Conservation (phyloP, 192 early-diverging fungal species). For the Gaertneriomyces semiglobifer region DNA sequence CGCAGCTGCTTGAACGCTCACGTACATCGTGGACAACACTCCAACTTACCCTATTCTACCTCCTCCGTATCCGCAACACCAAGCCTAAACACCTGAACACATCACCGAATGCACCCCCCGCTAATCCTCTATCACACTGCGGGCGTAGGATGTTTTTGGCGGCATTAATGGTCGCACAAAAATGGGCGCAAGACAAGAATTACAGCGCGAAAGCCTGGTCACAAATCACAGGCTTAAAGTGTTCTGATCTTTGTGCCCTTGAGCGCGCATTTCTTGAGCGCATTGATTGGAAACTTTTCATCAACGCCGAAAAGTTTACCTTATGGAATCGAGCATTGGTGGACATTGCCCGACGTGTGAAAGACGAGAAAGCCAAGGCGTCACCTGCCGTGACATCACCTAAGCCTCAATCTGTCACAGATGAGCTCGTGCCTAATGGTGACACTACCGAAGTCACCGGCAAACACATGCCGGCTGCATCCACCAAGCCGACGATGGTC, state of each 20-base stretch:
- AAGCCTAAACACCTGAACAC: background rate
- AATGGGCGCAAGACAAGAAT: constrained; percentile 67
- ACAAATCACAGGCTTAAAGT: constrained; percentile 73
- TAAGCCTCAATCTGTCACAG: no score
- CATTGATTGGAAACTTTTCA: constrained; percentile 73
- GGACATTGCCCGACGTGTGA: no score
- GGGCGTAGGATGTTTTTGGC: constrained; percentile 65
- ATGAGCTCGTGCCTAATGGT: no score
- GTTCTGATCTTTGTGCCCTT: constrained; percentile 73
- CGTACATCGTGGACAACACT: constrained; percentile 74
- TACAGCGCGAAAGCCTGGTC: constrained; percentile 71
- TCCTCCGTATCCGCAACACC: constrained; percentile 54
- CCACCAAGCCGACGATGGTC: no score
- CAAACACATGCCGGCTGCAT: no score
- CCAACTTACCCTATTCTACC: constrained; percentile 72
- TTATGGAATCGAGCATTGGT: no score
- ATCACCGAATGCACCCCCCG: background rate
- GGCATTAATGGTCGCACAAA: constrained; percentile 64
- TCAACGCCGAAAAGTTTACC: constrained; percentile 16
- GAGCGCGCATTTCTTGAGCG: constrained; percentile 74
- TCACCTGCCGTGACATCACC: no score
- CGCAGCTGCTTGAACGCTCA: constrained; percentile 71
- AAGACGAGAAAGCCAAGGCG: no score
- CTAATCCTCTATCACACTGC: constrained; percentile 42
- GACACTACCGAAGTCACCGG: no score